Conservation (phyloP, 192 early-diverging fungal species). For the Coemansia sp. region DNA sequence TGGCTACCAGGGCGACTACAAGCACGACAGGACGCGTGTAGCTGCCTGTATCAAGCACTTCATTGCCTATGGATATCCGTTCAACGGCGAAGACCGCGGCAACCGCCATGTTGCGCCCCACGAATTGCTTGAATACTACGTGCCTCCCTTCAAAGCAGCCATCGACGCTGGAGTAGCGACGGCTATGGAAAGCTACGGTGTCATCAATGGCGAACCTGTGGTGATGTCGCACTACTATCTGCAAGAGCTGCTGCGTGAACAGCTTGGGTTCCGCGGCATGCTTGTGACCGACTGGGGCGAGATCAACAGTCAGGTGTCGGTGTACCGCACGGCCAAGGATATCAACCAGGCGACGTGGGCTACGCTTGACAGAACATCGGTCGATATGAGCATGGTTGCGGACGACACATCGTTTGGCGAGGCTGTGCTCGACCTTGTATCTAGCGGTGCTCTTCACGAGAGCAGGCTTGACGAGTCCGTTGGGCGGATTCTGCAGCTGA, state of each 20-base stretch:
- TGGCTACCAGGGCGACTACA: slow-evolving; percentile 70
- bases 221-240: slow-evolving; percentile 60
- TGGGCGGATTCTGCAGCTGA: slow-evolving; percentile 61
- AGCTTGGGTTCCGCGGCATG: slow-evolving; percentile 60
- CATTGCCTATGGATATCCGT: slow-evolving; percentile 64
- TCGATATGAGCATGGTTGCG: slow-evolving; percentile 68
- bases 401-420: slow-evolving; percentile 58
- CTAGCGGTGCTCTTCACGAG: slow-evolving; percentile 34
- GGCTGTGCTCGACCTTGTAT: slow-evolving; percentile 41
- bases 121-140: slow-evolving; percentile 63
- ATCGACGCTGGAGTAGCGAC: slow-evolving; percentile 61
- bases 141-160: slow-evolving; percentile 62
- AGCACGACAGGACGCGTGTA: slow-evolving; percentile 59
- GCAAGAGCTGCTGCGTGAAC: slow-evolving; percentile 53
- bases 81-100: slow-evolving; percentile 43
- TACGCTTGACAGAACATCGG: slow-evolving; percentile 51
- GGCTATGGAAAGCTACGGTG: slow-evolving; percentile 65
- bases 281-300: slow-evolving; percentile 65
- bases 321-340: slow-evolving; percentile 46
- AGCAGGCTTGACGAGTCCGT: slow-evolving; percentile 55
- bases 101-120: slow-evolving; percentile 54
- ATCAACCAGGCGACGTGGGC: slow-evolving; percentile 48
- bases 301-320: slow-evolving; percentile 55
- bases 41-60: slow-evolving; percentile 70
- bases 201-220: slow-evolving; percentile 61